A percentile compares a stretch with the other conserved stretches of the same genome.
These are phyloP conservation scores for Vicia sativa DNA, from an alignment of 306 rosid genomes.

Conservation along the genomic window DNA sequence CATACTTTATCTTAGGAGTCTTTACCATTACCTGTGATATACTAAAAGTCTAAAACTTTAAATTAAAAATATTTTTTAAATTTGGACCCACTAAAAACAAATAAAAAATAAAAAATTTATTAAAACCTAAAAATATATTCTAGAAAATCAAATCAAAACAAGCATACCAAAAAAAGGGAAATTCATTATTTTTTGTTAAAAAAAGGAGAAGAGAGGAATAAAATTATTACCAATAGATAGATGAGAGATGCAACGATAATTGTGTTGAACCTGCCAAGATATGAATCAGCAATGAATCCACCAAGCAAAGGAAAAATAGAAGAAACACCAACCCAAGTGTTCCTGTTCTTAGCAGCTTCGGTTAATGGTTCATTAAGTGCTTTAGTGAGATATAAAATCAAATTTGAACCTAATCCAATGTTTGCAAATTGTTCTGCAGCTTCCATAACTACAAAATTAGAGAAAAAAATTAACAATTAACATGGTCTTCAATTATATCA, in stretches of 20 bases:
- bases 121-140: not conserved
- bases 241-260: conserved; percentile 43
- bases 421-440: conserved; percentile 47
- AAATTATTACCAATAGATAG: conserved; percentile 47
- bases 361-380: conserved; percentile 35
- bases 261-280: conserved; percentile 50
- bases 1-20: too few species aligned
- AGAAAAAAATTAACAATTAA: not conserved
- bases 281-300: conserved; percentile 53
- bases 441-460: conserved; percentile 41
- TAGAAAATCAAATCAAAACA: not conserved
- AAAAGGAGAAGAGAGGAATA: not conserved
- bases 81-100: too few species aligned
- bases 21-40: too few species aligned
- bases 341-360: conserved; percentile 44
- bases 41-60: too few species aligned
- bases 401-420: conserved; percentile 38
- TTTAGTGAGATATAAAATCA: conserved; percentile 42
- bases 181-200: not conserved
- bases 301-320: conserved; percentile 49
- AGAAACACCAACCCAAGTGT: conserved; percentile 53
- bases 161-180: not conserved
- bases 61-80: too few species aligned
- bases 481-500: not conserved
- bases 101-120: too few species aligned